These are phyloP conservation scores for Sphagnum tenellum DNA, from an alignment of 225 moss, liverwort and hornwort species.

Conservation along the genomic window DNA sequence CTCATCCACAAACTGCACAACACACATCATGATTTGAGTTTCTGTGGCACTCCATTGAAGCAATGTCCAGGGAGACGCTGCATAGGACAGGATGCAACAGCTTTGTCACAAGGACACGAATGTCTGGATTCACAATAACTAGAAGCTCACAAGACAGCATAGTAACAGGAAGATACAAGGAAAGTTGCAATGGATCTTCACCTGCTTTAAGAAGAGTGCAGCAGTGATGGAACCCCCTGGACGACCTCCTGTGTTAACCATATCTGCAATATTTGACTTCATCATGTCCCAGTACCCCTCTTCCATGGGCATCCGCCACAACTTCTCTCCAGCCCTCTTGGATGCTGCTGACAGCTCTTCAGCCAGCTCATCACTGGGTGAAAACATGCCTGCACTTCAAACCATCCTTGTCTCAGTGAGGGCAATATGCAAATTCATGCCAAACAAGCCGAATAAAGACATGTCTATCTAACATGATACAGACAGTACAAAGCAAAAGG, in stretches of 20 bases:
- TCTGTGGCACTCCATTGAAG: no score
- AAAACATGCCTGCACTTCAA: conserved; percentile 57
- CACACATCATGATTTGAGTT: not conserved
- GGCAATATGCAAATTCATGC: no score
- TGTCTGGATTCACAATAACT: not conserved
- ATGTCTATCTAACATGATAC: no score
- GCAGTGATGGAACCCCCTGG: conserved; percentile 90
- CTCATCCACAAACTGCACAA: conserved; percentile 59
- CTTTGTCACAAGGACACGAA: not conserved
- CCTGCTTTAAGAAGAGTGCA: conserved; percentile 76
- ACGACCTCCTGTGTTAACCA: conserved; percentile 95
- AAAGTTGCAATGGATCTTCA: conserved; percentile 1
- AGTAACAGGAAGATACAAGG: not conserved
- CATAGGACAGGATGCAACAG: no score
- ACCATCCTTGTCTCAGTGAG: not conserved
- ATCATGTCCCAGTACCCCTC: conserved; percentile 96
- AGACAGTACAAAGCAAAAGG: no score
- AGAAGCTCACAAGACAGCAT: not conserved
- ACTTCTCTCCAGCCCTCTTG: conserved; percentile 81
- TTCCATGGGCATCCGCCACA: conserved; percentile 99
- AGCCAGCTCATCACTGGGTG: conserved; percentile 66
- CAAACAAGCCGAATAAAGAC: not conserved
- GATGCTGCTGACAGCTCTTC: conserved; percentile 70
- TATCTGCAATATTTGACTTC: conserved; percentile 95
- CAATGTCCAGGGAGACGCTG: no score